Evolutionary conservation across 2,329 filamentous ascomycete genomes (phyloP).

Genomic region (Calcarisporium arbuscula): DNA sequence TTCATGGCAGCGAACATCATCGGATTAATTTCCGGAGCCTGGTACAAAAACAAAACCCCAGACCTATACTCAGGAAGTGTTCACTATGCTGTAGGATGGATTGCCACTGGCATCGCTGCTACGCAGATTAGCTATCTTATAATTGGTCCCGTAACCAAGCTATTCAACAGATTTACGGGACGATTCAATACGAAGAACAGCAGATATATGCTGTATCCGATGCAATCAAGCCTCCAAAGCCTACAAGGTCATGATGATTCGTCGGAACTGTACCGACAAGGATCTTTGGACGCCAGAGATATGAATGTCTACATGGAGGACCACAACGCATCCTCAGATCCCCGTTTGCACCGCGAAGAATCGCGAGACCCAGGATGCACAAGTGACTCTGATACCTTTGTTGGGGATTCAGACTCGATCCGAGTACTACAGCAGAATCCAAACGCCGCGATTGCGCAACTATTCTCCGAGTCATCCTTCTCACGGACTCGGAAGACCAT

Average conservation of each 20-base stretch:
- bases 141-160: constrained; percentile 49
- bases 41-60: constrained; percentile 76
- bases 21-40: constrained; percentile 57
- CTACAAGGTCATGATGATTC: no score
- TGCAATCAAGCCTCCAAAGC: no score
- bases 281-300: no score
- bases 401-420: no score
- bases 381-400: no score
- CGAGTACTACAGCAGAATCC: no score
- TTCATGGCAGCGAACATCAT: constrained; percentile 60
- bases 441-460: constrained; percentile 45
- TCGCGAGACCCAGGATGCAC: no score
- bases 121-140: constrained; percentile 66
- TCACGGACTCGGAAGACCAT: constrained; percentile 52
- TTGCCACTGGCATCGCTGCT: constrained; percentile 64
- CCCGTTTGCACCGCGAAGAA: no score
- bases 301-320: no score
- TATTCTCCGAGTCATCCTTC: constrained; percentile 50
- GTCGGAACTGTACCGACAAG: constrained; percentile 33
- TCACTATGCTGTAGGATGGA: constrained; percentile 87
- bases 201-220: constrained; percentile 58
- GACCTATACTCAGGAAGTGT: constrained; percentile 82
- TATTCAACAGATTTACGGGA: constrained; percentile 1
- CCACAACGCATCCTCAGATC: no score
- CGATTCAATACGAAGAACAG: constrained; percentile 41